Conservation (phyloP, 2,329 filamentous ascomycete genomes). For the Sordariomycetes sp. region DNA sequence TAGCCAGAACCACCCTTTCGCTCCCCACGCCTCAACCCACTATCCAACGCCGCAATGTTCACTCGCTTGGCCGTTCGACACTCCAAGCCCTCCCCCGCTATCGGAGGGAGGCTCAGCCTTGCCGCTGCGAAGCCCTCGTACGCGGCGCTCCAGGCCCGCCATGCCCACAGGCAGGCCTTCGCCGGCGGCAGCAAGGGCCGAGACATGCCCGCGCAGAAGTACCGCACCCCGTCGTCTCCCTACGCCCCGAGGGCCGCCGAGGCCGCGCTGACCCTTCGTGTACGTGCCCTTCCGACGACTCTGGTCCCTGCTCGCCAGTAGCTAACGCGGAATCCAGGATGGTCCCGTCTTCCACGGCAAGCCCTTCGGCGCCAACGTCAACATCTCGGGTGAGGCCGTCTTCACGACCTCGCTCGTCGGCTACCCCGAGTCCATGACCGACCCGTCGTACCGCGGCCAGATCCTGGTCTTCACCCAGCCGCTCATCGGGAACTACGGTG, state of each 20-base stretch:
- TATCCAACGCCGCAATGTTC: conserved; percentile 33
- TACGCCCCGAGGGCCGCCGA: conserved; percentile 11
- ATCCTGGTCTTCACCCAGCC: conserved; percentile 98
- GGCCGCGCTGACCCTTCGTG: conserved; percentile 90
- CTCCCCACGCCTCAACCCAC: conserved; percentile 7
- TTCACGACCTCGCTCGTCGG: conserved; percentile 97
- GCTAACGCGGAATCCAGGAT: conserved; percentile 39
- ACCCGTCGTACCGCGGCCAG: conserved; percentile 82
- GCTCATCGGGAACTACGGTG: conserved; percentile 96
- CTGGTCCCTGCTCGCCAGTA: neutral
- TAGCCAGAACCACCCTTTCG: conserved; percentile 8
- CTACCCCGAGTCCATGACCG: conserved; percentile 90
- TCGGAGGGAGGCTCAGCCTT: conserved; percentile 21
- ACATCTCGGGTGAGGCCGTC: conserved; percentile 95
- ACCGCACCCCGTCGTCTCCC: conserved; percentile 5
- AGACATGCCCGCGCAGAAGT: conserved; percentile 28
- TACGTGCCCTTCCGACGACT: conserved; percentile 31
- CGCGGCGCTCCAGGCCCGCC: conserved; percentile 16
- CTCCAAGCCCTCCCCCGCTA: conserved; percentile 36
- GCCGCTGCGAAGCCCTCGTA: conserved; percentile 5
- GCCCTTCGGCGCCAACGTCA: conserved; percentile 91
- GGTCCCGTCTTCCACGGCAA: conserved; percentile 93
- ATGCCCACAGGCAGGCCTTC: conserved; percentile 26
- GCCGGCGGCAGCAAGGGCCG: conserved; percentile 49
- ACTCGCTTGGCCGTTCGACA: conserved; percentile 38